Conservation (phyloP, 495 filamentous ascomycete species). For the Tuber brumale region DNA sequence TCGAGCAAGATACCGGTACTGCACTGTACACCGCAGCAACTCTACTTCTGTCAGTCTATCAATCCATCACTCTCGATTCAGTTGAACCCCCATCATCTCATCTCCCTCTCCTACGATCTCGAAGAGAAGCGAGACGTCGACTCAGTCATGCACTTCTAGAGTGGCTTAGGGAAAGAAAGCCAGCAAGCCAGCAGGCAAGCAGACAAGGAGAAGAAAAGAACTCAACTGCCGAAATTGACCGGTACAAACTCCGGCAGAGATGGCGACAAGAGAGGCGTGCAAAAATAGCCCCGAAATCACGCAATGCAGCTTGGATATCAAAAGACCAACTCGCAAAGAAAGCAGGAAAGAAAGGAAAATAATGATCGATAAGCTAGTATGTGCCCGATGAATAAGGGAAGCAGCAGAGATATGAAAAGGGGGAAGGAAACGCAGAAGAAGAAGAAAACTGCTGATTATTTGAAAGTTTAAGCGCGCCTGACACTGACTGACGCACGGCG, state of each 20-base stretch:
- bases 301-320: background rate
- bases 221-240: constrained; percentile 3
- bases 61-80: background rate
- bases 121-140: background rate
- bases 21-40: background rate
- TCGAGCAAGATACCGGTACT: background rate
- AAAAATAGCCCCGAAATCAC: background rate
- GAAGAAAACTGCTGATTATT: no score
- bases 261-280: background rate
- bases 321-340: background rate
- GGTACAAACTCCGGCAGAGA: background rate
- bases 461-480: background rate
- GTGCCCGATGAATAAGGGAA: background rate
- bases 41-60: background rate
- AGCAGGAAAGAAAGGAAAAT: background rate
- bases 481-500: background rate
- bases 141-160: background rate
- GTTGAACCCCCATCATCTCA: background rate
- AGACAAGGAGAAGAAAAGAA: background rate
- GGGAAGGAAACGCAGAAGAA: background rate
- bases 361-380: background rate
- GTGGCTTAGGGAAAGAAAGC: background rate
- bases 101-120: background rate
- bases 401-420: background rate
- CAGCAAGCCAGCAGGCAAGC: background rate